These are phyloP conservation scores for Penicillium parvum DNA, from an alignment of 495 filamentous ascomycete genomes.

Conservation along the genomic window DNA sequence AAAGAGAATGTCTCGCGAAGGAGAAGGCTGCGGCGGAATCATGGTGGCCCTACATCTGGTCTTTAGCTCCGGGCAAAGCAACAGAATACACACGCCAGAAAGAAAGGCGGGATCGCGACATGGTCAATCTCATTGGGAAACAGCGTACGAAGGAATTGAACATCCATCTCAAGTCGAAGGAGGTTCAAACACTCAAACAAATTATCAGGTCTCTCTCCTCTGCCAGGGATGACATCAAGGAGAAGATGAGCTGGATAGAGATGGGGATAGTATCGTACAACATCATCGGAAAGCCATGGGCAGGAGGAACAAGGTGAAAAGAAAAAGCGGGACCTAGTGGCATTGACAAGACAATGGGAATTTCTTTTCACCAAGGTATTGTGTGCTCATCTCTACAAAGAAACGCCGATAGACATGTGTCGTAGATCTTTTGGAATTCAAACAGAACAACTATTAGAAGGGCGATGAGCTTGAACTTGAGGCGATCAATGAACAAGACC, in stretches of 20 bases:
- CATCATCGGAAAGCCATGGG: too few relatives aligned
- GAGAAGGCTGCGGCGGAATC: slow-evolving; percentile 1
- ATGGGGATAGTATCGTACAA: too few relatives aligned
- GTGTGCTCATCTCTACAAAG: too few relatives aligned
- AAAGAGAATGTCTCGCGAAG: neutral
- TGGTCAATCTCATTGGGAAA: neutral
- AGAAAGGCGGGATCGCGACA: neutral
- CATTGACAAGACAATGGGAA: too few relatives aligned
- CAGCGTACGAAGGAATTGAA: slow-evolving; percentile 3
- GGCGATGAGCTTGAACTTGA: too few relatives aligned
- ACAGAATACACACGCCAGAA: slow-evolving; percentile 2
- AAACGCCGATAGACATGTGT: too few relatives aligned
- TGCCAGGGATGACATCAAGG: neutral
- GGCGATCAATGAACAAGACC: too few relatives aligned
- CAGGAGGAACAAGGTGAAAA: too few relatives aligned
- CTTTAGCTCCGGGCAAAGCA: slow-evolving; percentile 3
- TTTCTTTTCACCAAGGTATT: too few relatives aligned
- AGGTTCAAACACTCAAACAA: neutral
- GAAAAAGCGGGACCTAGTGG: too few relatives aligned
- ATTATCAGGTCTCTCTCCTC: neutral
- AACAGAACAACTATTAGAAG: too few relatives aligned
- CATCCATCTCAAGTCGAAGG: neutral
- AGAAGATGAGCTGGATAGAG: neutral
- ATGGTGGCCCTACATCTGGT: slow-evolving; percentile 7
- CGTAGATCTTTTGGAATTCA: too few relatives aligned